Conservation (phyloP, 495 filamentous ascomycete species). For the Penicillium malachiteum region DNA sequence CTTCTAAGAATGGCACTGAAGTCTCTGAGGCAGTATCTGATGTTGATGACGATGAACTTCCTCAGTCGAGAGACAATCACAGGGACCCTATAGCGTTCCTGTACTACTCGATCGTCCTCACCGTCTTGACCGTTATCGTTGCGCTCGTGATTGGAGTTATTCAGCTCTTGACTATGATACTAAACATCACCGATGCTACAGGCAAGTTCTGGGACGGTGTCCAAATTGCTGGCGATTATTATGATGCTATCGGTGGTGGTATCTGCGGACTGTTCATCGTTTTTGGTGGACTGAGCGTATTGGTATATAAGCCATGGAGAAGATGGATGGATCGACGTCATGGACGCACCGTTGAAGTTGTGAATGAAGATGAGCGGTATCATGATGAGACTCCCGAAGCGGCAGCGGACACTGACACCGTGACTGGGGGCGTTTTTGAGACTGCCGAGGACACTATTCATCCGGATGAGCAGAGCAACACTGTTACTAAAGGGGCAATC, state of each 20-base stretch:
- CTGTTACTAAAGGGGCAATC: conserved; percentile 13
- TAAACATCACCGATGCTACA: conserved; percentile 68
- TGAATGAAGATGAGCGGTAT: conserved; percentile 22
- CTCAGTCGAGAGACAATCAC: conserved; percentile 34
- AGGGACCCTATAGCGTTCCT: conserved; percentile 81
- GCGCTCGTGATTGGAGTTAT: conserved; percentile 82
- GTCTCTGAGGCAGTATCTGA: conserved; percentile 12
- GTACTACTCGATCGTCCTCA: conserved; percentile 93
- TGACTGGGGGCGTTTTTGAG: background rate
- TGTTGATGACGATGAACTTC: conserved; percentile 21
- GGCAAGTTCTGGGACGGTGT: conserved; percentile 89
- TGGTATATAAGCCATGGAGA: conserved; percentile 77
- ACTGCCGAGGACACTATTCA: background rate
- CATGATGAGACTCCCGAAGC: conserved; percentile 12
- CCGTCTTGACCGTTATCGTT: conserved; percentile 81
- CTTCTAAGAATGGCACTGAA: conserved; percentile 24
- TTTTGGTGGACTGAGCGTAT: conserved; percentile 66
- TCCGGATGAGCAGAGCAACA: conserved; percentile 4
- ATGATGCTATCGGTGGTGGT: conserved; percentile 79
- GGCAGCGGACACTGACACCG: background rate
- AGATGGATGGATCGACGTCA: conserved; percentile 52
- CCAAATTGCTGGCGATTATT: conserved; percentile 69
- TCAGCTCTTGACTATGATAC: conserved; percentile 74
- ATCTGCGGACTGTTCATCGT: conserved; percentile 84
- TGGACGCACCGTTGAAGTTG: conserved; percentile 24